Conservation (phyloP, 257 asterid species). For the Echites panduratus region DNA sequence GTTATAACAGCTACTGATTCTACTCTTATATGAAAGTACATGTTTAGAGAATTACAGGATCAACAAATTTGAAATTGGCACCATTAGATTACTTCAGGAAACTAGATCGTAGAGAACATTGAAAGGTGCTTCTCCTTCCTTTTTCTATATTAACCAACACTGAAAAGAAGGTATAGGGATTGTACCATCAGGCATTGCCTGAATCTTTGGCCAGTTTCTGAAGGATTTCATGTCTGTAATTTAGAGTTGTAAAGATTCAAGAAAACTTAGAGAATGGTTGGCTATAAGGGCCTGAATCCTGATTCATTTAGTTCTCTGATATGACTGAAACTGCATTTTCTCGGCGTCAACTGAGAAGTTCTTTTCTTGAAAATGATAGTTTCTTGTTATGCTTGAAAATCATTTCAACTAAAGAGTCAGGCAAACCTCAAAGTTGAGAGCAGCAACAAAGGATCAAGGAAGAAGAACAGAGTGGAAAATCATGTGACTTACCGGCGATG, state of each 20-base stretch:
- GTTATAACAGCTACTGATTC: background rate
- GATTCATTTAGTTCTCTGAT: no score
- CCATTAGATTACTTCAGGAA: background rate
- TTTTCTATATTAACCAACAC: background rate
- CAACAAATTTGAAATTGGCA: background rate
- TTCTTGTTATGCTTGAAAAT: background rate
- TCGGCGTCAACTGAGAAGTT: background rate
- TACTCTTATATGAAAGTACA: no score
- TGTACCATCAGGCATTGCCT: no score
- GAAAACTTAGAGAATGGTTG: no score
- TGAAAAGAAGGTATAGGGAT: background rate
- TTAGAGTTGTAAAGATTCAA: no score
- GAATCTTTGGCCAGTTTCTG: no score
- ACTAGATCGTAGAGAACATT: background rate
- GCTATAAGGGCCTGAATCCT: no score
- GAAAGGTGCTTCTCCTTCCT: background rate
- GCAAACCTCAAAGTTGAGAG: background rate
- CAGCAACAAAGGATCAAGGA: background rate
- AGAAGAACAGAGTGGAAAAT: background rate
- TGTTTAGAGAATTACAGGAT: no score
- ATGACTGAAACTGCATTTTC: background rate
- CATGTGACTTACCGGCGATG: slow-evolving; percentile 65
- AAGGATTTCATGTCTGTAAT: no score
- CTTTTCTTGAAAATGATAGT: background rate
- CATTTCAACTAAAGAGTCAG: background rate